Percentiles rank a stretch among this genome's conserved stretches.
These are phyloP conservation scores for Passalora sequoiae DNA, from an alignment of 2,329 filamentous ascomycete genomes.

Conservation along the genomic window DNA sequence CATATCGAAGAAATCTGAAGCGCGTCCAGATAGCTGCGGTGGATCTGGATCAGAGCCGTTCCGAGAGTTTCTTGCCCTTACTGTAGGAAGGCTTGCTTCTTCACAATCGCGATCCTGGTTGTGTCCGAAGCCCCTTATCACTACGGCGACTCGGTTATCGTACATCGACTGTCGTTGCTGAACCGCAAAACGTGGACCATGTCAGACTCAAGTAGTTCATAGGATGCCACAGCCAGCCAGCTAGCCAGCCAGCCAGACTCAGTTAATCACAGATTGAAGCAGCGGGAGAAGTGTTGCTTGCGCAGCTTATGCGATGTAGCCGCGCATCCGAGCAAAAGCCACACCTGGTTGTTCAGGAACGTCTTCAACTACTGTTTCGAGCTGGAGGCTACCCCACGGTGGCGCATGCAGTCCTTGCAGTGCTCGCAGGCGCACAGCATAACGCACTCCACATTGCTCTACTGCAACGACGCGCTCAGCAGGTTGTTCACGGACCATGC, in stretches of 20 bases:
- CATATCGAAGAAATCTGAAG: constrained; percentile 7
- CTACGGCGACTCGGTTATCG: not conserved
- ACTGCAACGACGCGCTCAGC: not conserved
- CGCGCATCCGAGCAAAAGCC: not conserved
- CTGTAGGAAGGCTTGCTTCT: not conserved
- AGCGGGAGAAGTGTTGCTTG: no score
- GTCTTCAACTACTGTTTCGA: not conserved
- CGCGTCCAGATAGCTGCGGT: constrained; percentile 2
- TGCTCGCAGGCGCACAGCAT: constrained; percentile 1
- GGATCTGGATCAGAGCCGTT: not conserved
- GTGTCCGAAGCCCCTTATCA: not conserved
- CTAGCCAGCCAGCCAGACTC: not conserved
- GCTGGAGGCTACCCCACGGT: constrained; percentile 6
- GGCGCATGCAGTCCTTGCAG: constrained; percentile 2
- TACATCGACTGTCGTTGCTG: not conserved
- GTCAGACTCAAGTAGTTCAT: not conserved
- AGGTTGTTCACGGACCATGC: not conserved
- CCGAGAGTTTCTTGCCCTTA: not conserved
- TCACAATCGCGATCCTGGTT: not conserved
- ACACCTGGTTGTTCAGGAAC: not conserved
- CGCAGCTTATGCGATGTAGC: not conserved
- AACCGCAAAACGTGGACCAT: not conserved
- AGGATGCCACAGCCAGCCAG: not conserved
- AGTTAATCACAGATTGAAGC: no score
- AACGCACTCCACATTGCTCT: constrained; percentile 8